Base-by-base conservation (phyloP, 169 alveolate genomes). In the Eimeria sp. region DNA sequence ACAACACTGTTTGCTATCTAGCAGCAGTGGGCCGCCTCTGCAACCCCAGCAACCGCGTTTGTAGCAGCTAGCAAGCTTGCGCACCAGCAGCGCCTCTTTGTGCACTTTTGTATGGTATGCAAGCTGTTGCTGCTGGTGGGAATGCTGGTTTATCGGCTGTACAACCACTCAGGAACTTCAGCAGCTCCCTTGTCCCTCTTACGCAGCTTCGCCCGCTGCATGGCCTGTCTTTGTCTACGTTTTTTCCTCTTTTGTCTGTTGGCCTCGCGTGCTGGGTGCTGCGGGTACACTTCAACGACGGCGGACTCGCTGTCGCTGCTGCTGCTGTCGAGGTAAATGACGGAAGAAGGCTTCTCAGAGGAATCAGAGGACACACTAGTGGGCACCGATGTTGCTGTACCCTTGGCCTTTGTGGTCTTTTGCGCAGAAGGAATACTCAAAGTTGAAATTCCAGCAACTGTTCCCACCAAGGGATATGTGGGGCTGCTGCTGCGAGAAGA, bases 401-500 rank as follows among this genome's bases (percentile, higher is more conserved):
- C 45, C 25, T 25, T 40, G 5, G 40, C 13, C 65, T 40, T 16
- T 61, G 70, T 47, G 40, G 57, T 63, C 14, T 16, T 27, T 9
- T 61, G 2, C 43, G 65, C 87, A 76, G 30, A 4, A 30, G 57
- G 87, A 6, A 16, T 3, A 16, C 30, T 20, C 25, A 70, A 43
- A 80, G 34, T 16, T 9, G 89, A 4, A 45, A 49, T 25, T 47
- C 27, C 63, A 51, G 89, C 89, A 30, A 22, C 43, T 22, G 47
- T 47, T 7, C 67, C 18, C 27, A 47, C 9, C 70, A 57, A 76
- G 58, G 30, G 7, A 14, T 27, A 27, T 6, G 58, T 75, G 40
- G 91, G 76, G 27, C 72, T 80, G 89, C 89, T 80, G 40, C 89
- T 80, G 16, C 70, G 89, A n/a, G 89, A 80, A 45, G 70, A 45